Conservation (phyloP, 2,329 filamentous ascomycete genomes). For the Colletotrichum brevisporum region DNA sequence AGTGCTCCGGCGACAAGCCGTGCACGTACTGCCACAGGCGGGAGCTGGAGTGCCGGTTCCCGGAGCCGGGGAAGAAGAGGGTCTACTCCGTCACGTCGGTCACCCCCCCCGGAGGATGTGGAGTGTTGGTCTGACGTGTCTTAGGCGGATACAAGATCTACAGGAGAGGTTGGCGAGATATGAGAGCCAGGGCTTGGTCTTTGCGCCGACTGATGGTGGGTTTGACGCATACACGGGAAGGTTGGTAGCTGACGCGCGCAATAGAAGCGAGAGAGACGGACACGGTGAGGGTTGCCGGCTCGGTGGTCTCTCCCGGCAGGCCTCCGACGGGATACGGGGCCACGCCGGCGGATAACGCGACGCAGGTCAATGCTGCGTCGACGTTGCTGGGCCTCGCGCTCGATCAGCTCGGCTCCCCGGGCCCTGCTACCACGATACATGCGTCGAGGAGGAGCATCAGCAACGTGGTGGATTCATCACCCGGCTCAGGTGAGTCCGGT, state of each 20-base stretch:
- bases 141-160: constrained; percentile 41
- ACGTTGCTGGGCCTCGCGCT: constrained; percentile 23
- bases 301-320: neutral
- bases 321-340: constrained; percentile 10
- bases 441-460: neutral
- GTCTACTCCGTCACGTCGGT: constrained; percentile 41
- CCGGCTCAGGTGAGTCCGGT: constrained; percentile 9
- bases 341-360: constrained; percentile 26
- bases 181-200: constrained; percentile 25
- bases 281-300: neutral
- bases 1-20: constrained; percentile 37
- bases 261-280: neutral
- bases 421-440: neutral
- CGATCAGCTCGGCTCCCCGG: constrained; percentile 17
- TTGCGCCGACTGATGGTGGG: neutral
- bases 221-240: neutral
- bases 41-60: constrained; percentile 28
- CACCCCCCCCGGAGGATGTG: too few relatives aligned
- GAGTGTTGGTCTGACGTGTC: too few relatives aligned
- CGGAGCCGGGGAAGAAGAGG: constrained; percentile 35
- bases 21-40: constrained; percentile 39
- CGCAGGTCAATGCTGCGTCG: constrained; percentile 32
- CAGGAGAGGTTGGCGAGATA: constrained; percentile 41
- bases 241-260: neutral
- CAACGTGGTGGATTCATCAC: constrained; percentile 7